These are phyloP conservation scores for Rhazya stricta DNA, from an alignment of 257 asterid species.

Conservation along the genomic window DNA sequence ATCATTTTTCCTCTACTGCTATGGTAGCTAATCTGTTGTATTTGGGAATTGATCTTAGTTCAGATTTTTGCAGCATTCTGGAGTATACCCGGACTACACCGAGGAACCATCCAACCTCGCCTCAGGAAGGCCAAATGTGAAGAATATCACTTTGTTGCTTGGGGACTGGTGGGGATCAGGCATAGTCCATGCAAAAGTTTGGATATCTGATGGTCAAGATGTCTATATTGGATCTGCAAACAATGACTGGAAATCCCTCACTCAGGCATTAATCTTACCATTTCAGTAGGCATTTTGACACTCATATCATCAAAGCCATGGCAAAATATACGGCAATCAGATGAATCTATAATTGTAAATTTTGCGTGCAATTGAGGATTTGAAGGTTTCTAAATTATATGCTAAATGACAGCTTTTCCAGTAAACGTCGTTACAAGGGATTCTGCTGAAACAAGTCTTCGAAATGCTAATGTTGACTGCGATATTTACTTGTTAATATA, in stretches of 20 bases:
- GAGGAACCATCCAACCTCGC: slow-evolving; percentile 68
- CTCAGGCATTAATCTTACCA: slow-evolving; percentile 54
- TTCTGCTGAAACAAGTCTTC: not conserved
- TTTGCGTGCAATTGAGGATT: not conserved
- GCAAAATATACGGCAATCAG: not conserved
- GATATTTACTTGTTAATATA: not conserved
- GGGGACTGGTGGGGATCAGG: slow-evolving; percentile 90
- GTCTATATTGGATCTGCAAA: slow-evolving; percentile 85
- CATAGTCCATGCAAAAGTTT: slow-evolving; percentile 78
- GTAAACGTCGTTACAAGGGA: not conserved
- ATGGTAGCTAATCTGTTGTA: not conserved
- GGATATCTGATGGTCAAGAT: slow-evolving; percentile 73
- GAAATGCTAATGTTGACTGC: not conserved
- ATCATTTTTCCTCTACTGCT: not conserved
- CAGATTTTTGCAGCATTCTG: slow-evolving; percentile 88
- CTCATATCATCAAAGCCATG: not conserved
- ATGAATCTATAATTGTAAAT: not conserved
- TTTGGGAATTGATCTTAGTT: slow-evolving; percentile 24
- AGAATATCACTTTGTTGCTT: slow-evolving; percentile 62
- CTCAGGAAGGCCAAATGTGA: slow-evolving; percentile 66
- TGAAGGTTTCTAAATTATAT: not conserved
- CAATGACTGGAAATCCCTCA: slow-evolving; percentile 91
- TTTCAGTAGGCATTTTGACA: not conserved
- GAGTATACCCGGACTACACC: slow-evolving; percentile 76
- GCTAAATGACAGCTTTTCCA: not conserved